These are phyloP conservation scores for Exobasidium cylindrosporum DNA, from an alignment of 1,284 basidiomycete species.

Conservation along the genomic window DNA sequence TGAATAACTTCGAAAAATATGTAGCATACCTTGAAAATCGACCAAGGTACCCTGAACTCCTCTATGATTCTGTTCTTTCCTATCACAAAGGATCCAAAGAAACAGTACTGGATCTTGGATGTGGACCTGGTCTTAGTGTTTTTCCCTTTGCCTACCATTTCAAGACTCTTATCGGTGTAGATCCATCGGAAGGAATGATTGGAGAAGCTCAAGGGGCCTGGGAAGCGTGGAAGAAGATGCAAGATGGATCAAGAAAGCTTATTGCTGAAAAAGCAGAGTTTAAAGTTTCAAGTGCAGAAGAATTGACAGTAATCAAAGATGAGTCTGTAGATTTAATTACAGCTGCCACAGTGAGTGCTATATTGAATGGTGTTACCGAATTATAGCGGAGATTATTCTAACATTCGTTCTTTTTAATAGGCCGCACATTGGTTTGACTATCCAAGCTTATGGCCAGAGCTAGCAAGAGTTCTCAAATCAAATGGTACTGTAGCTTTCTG, in stretches of 20 bases:
- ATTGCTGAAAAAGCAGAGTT: slow-evolving; percentile 7
- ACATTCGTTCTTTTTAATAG: not conserved
- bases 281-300: slow-evolving; percentile 2
- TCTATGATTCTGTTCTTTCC: slow-evolving; percentile 9
- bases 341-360: slow-evolving; percentile 13
- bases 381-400: not conserved
- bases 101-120: slow-evolving; percentile 16
- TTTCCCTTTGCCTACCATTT: slow-evolving; percentile 14
- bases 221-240: slow-evolving; percentile 8
- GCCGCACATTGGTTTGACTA: slow-evolving; percentile 21
- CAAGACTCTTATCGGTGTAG: slow-evolving; percentile 7
- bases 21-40: slow-evolving; percentile 11
- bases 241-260: not conserved
- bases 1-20: too few relatives aligned
- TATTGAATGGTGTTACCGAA: not conserved
- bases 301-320: not conserved
- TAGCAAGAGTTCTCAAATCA: slow-evolving; percentile 12
- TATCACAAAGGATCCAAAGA: slow-evolving; percentile 11
- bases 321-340: slow-evolving; percentile 14
- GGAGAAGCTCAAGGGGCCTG: slow-evolving; percentile 9
- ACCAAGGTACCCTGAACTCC: slow-evolving; percentile 6
- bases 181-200: slow-evolving; percentile 17
- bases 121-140: slow-evolving; percentile 13
- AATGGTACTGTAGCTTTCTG: slow-evolving; percentile 19
- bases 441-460: slow-evolving; percentile 1